Percentiles rank a stretch among this genome's conserved stretches.
Evolutionary conservation across 257 asterid species (phyloP).

Genomic region (Primulina huaijiensis): DNA sequence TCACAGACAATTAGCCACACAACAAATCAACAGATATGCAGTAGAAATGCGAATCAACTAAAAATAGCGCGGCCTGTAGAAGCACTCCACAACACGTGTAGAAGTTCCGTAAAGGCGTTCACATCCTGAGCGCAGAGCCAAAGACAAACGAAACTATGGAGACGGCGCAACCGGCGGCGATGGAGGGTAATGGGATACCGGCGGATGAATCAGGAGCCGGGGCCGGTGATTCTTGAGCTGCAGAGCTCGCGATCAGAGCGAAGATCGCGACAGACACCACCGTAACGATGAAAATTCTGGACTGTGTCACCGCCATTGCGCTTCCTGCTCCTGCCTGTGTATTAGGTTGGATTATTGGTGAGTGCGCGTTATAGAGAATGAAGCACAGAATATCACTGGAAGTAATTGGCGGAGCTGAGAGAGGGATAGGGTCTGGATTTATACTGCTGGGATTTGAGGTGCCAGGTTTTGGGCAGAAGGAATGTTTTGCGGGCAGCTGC

Average conservation of each 20-base stretch:
- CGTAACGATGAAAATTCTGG: conserved; percentile 23
- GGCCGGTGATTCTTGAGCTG: conserved; percentile 50
- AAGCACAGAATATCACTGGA: neutral
- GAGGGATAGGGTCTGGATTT: conserved; percentile 3
- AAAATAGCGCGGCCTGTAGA: conserved; percentile 16
- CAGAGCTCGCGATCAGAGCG: conserved; percentile 37
- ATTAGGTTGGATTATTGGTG: neutral
- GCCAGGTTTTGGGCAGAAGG: conserved; percentile 35
- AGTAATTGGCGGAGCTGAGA: conserved; percentile 22
- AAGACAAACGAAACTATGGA: conserved; percentile 39
- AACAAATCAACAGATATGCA: conserved; percentile 32
- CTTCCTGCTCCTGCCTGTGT: conserved; percentile 2
- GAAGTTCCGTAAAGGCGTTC: conserved; percentile 20
- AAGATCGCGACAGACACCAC: conserved; percentile 28
- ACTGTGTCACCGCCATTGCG: conserved; percentile 43
- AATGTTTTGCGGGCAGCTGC: conserved; percentile 48
- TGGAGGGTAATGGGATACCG: conserved; percentile 38
- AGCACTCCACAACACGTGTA: conserved; percentile 12
- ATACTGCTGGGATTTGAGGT: conserved; percentile 11
- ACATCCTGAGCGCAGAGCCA: conserved; percentile 54
- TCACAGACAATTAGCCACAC: conserved; percentile 7
- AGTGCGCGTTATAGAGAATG: neutral
- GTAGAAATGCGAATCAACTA: conserved; percentile 21
- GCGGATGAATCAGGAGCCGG: conserved; percentile 55
- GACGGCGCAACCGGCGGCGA: conserved; percentile 37